Conservation (phyloP, 495 filamentous ascomycete species). For the Podospora appendiculata region DNA sequence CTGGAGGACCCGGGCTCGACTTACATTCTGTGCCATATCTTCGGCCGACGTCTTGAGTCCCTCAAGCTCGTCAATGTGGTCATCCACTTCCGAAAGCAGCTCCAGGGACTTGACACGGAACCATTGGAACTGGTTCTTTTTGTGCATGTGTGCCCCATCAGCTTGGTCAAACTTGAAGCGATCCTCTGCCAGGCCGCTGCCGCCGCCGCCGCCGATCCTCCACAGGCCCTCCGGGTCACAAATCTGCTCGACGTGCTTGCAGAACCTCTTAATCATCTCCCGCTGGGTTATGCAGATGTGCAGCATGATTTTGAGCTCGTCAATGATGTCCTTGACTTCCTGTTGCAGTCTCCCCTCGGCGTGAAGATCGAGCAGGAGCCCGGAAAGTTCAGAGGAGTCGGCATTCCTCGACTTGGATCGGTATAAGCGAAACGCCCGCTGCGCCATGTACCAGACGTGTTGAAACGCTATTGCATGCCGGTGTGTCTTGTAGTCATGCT, state of each 20-base stretch:
- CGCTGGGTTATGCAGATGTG: slow-evolving; percentile 50
- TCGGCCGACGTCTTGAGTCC: slow-evolving; percentile 13
- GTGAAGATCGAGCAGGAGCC: slow-evolving; percentile 55
- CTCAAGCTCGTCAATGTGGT: slow-evolving; percentile 17
- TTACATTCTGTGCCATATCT: slow-evolving; percentile 16
- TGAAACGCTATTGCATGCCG: slow-evolving; percentile 27
- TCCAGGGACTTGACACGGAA: slow-evolving; percentile 19
- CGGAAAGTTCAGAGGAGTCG: slow-evolving; percentile 28
- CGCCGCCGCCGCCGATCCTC: not conserved
- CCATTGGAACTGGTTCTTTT: slow-evolving; percentile 9
- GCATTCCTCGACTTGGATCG: slow-evolving; percentile 18
- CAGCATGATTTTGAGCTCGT: slow-evolving; percentile 67
- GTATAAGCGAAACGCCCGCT: slow-evolving; percentile 17
- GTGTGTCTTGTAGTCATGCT: slow-evolving; percentile 23
- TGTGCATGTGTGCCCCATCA: slow-evolving; percentile 1
- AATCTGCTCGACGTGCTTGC: slow-evolving; percentile 43
- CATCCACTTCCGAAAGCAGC: not conserved
- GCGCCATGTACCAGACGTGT: slow-evolving; percentile 29
- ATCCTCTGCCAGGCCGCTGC: not conserved
- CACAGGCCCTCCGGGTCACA: slow-evolving; percentile 16
- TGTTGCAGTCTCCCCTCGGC: slow-evolving; percentile 55
- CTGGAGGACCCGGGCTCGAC: not conserved
- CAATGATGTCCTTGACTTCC: slow-evolving; percentile 64
- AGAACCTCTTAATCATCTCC: slow-evolving; percentile 48
- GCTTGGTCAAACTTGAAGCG: slow-evolving; percentile 4